Base-by-base conservation (phyloP, 169 alveolate genomes). In the Plasmodium inui region DNA sequence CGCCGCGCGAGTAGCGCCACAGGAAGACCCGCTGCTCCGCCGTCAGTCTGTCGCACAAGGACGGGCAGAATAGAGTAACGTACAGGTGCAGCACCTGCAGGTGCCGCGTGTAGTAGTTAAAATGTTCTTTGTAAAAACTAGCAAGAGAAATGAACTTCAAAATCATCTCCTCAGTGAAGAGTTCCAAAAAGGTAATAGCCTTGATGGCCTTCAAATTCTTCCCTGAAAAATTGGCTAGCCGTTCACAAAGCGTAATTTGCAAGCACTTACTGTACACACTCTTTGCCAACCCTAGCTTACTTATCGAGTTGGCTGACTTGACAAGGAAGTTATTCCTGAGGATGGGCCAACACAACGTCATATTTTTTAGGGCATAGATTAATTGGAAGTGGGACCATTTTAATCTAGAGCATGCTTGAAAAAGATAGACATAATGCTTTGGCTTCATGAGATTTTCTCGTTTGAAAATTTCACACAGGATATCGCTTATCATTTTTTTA, bases 331-430 rank as follows among this genome's bases (percentile, higher is more conserved):
- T 96, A 76, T 96, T 96, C 37, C 97, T 83, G n/a, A 96, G 78
- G 22, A 96, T 94, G 28, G 97, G 80, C 97, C 97, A 96, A 50
- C 97, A 96, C 26, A 95, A 89, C 6, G 96, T 86, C 97, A 96
- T 96, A 70, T 96, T 96, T 72, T 95, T 94, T 57, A 96, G 55
- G 17, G 95, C 96, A 90, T 96, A 96, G 70, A 92, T 84, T 76
- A 96, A 84, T 39, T 96, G 81, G 46, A 92, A 95, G 84, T 95
- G 96, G 32, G 95, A 83, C 86, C 95, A 78, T 74, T 95, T 91
- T 82, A 96, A 83, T 74, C 97, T 90, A 9, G 84, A 79, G 72
- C 94, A 83, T 71, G 94, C 96, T 91, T 96, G 97, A 81, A 96
- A 96, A 22, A 96, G 80, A 92, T 90, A 96, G 26, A 96, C 97